These are phyloP conservation scores for Fraxinus americana DNA, from an alignment of 257 asterid genomes.

Conservation along the genomic window DNA sequence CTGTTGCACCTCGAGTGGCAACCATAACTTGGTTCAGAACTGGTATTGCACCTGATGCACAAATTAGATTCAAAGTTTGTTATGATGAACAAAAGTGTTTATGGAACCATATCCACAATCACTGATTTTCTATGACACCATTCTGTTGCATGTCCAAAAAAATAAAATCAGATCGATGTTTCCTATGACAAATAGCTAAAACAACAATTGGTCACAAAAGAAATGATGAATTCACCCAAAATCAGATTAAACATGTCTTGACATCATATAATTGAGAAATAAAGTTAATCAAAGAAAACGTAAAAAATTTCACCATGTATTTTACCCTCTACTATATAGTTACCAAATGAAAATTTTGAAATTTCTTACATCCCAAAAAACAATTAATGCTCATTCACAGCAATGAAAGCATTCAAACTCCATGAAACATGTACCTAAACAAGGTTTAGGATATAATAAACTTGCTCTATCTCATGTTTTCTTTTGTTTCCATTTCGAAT, in stretches of 20 bases:
- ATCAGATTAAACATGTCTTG: too few relatives aligned
- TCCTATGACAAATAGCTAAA: not conserved
- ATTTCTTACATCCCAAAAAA: not conserved
- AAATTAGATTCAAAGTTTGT: slow-evolving; percentile 17
- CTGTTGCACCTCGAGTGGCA: slow-evolving; percentile 96
- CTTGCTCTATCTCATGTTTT: not conserved
- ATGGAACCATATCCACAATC: not conserved
- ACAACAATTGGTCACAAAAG: not conserved
- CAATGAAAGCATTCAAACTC: too few relatives aligned
- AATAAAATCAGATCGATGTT: slow-evolving; percentile 4
- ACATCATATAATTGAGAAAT: too few relatives aligned
- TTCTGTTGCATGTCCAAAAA: not conserved
- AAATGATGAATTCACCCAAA: too few relatives aligned
- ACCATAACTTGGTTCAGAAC: slow-evolving; percentile 79
- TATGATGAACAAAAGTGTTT: slow-evolving; percentile 20
- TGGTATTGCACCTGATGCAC: slow-evolving; percentile 77
- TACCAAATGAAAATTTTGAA: not conserved
- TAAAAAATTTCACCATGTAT: too few relatives aligned
- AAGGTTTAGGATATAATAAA: too few relatives aligned
- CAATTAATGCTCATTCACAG: not conserved
- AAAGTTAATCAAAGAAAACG: too few relatives aligned
- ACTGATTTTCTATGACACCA: slow-evolving; percentile 1
- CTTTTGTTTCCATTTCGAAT: not conserved
- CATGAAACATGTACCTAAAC: too few relatives aligned
- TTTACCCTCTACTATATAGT: too few relatives aligned